phyloP scores from a whole-genome alignment of 176 grass and related monocot genomes.

The Cenchrus purpureus region DNA sequence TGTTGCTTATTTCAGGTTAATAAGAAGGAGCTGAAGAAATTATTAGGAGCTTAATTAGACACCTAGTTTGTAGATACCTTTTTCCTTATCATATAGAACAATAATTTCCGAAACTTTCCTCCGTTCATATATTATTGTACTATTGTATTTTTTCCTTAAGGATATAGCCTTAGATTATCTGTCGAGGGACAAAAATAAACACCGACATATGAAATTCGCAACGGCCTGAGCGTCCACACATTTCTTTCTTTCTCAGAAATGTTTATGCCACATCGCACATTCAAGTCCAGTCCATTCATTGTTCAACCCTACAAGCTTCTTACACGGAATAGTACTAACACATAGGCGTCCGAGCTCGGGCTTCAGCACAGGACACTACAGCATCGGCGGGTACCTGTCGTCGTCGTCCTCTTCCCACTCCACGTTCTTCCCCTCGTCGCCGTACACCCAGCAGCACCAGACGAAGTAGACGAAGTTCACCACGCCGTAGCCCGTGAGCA shows the following conservation, averaged over 20 bases:
- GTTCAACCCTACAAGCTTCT: conserved; percentile 8
- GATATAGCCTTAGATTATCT: background rate
- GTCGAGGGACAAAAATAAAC: too few relatives aligned
- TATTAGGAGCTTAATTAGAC: conserved; percentile 48
- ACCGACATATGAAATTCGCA: background rate
- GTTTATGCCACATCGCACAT: background rate
- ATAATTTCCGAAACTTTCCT: background rate
- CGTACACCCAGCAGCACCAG: conserved; percentile 59
- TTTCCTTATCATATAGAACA: background rate
- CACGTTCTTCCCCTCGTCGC: conserved; percentile 58
- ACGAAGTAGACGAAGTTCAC: conserved; percentile 50
- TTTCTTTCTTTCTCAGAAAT: background rate
- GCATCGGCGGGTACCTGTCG: background rate
- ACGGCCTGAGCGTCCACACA: background rate
- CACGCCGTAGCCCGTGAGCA: conserved; percentile 36
- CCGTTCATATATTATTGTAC: background rate
- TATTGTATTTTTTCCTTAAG: background rate
- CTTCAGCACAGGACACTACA: conserved; percentile 19
- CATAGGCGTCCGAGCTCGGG: background rate
- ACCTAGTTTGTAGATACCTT: background rate
- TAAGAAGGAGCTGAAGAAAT: conserved; percentile 90
- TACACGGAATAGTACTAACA: background rate
- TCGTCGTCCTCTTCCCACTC: conserved; percentile 50
- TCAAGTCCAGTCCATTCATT: background rate
- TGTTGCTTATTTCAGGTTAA: conserved; percentile 76